Base-by-base conservation (phyloP, 139 green algal species). In the Closterium sp. region DNA sequence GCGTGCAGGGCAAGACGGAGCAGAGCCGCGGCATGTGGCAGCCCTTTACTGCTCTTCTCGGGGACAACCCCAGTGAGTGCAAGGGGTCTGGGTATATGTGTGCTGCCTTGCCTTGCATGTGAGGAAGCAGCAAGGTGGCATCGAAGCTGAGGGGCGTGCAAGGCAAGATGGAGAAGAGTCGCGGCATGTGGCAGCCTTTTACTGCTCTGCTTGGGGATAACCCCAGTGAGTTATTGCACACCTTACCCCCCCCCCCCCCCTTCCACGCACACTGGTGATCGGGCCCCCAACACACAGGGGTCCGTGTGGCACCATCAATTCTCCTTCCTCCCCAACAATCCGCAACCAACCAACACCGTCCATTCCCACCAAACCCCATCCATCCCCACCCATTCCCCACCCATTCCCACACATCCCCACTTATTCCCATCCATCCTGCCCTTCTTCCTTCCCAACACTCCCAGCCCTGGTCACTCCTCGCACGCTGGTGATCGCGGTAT, bases 101-200 rank as follows among this genome's bases (percentile, higher is more conserved):
- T 86, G 21, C 2, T 86, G 2, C 5, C 2, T 1, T 31, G 6
- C 31, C 1, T 7, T 87, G 17, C 50, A 73, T 21, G 50, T 73
- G 50, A 73, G 50, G 38, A 73, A 22, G 50, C 50, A 73, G 50
- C 2, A 11, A 70, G 45, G 45, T n/a, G n/a, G 98, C 98, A 22
- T 98, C 97, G 29, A 99, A 99, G 95, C 98, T 99, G 97, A 95
- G 97, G 31, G 96, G 95, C 30, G 98, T 98, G 11, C 97, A 99
- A 95, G 89, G 29, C 7, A 95, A 94, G 86, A 38, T 38, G n/a
- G 89, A 96, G 93, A 94, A 97, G 79, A 98, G 97, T 1, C 96
- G 97, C 1, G 97, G 97, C 73, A 97, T 99, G 13, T 96, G 97
- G 19, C 86, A 96, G 88, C 98, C 98, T 0, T 97, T 99, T 22